phyloP scores from a whole-genome alignment of 306 rosid genomes.

The Cucurbita pepo region DNA sequence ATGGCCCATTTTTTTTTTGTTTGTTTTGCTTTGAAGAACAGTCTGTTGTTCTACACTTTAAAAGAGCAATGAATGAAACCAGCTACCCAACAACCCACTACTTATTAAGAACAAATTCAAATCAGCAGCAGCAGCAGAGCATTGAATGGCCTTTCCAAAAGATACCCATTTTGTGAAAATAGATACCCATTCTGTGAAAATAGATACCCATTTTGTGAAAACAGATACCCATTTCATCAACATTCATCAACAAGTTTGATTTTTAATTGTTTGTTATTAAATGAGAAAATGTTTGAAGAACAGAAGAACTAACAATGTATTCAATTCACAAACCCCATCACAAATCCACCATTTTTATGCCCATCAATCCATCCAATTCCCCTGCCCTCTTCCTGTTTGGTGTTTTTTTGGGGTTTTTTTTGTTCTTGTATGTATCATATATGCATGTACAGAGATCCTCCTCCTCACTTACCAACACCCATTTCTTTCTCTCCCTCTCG shows the following conservation, averaged over 20 bases:
- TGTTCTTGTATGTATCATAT: slow-evolving; percentile 1
- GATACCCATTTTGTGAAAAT: neutral
- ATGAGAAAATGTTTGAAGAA: neutral
- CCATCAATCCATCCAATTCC: neutral
- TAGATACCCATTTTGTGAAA: neutral
- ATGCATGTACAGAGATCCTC: slow-evolving; percentile 6
- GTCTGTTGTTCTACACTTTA: neutral
- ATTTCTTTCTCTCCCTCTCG: neutral
- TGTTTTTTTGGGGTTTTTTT: neutral
- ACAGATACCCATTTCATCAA: neutral
- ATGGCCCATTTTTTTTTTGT: neutral
- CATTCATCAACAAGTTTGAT: neutral
- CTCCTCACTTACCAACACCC: neutral
- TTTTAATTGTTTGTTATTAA: neutral
- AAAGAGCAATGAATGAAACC: slow-evolving; percentile 2
- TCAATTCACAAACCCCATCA: neutral
- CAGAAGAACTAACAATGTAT: neutral
- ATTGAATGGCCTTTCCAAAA: neutral
- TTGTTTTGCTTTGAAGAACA: slow-evolving; percentile 1
- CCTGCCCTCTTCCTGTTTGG: neutral
- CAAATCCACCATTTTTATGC: neutral
- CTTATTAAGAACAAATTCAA: neutral
- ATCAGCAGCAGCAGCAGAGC: neutral
- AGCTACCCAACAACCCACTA: slow-evolving; percentile 3
- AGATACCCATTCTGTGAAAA: neutral